phyloP scores from a whole-genome alignment of 768 basidiomycete species.

The Trametes coccinea region DNA sequence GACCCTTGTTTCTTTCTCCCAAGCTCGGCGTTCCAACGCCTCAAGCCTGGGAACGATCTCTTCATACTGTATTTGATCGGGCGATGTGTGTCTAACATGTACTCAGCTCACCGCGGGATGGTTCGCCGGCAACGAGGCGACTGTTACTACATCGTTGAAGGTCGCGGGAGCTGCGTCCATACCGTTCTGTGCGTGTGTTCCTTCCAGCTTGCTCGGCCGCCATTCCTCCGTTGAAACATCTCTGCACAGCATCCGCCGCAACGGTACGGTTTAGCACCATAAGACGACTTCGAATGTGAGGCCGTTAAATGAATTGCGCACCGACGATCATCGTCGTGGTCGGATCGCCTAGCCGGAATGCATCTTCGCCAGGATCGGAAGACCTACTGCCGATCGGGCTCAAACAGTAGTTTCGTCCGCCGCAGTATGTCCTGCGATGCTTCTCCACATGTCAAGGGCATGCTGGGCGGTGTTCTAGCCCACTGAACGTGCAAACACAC shows the following conservation, averaged over 20 bases:
- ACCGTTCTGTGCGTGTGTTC: not conserved
- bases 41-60: not conserved
- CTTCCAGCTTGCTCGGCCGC: not conserved
- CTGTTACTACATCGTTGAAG: too few relatives aligned
- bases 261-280: conserved; percentile 3
- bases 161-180: conserved; percentile 10
- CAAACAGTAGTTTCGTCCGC: not conserved
- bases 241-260: conserved; percentile 3
- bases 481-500: not conserved
- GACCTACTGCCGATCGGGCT: not conserved
- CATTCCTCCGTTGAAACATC: not conserved
- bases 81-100: not conserved
- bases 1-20: conserved; percentile 4
- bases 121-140: conserved; percentile 5
- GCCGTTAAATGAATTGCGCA: conserved; percentile 3
- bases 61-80: not conserved
- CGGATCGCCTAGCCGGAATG: conserved; percentile 8
- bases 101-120: not conserved
- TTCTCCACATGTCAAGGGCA: not conserved
- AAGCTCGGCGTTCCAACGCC: not conserved
- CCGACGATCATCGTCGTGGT: conserved; percentile 4
- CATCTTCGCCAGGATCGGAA: not conserved
- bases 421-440: not conserved
- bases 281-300: not conserved
- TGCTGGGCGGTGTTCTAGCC: not conserved